A percentile compares a stretch with the other conserved stretches of the same genome.
These are phyloP conservation scores for Escovopsis sp. DNA, from an alignment of 2,329 filamentous ascomycete genomes.

Conservation along the genomic window DNA sequence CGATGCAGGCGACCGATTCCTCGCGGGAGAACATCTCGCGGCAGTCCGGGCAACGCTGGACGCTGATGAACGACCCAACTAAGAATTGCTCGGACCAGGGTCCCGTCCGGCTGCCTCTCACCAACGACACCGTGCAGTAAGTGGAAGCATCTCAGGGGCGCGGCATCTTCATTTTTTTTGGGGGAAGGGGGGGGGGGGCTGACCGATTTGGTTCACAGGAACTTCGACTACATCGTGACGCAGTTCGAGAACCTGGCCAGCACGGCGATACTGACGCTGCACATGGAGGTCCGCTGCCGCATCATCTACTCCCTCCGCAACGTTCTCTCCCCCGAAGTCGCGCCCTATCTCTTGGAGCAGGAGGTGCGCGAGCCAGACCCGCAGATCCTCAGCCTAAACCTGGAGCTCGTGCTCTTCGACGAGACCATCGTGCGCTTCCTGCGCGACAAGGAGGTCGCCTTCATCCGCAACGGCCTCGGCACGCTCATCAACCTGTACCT, in stretches of 20 bases:
- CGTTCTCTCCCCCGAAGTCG: conserved; percentile 43
- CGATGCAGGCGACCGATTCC: conserved; percentile 53
- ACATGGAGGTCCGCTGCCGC: conserved; percentile 76
- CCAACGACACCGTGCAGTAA: conserved; percentile 66
- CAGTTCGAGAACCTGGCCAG: conserved; percentile 70
- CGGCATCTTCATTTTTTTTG: too few relatives aligned
- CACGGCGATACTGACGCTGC: conserved; percentile 68
- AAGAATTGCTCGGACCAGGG: conserved; percentile 44
- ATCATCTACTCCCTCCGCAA: conserved; percentile 63
- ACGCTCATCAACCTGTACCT: conserved; percentile 67
- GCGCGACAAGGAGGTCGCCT: conserved; percentile 52
- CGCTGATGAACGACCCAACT: conserved; percentile 51
- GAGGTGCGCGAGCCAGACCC: conserved; percentile 65
- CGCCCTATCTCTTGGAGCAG: conserved; percentile 51
- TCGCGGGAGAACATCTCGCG: conserved; percentile 37
- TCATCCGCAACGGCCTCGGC: conserved; percentile 63
- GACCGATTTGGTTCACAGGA: conserved; percentile 25
- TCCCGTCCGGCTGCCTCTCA: conserved; percentile 74
- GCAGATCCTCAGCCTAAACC: conserved; percentile 67
- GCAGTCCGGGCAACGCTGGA: conserved; percentile 64
- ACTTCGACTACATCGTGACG: conserved; percentile 74
- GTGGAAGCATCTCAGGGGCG: too few relatives aligned
- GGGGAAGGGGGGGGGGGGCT: neutral
- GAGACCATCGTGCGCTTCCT: conserved; percentile 64
- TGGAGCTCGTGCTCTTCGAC: conserved; percentile 73